Evolutionary conservation across 176 grass and related monocot genomes (phyloP).

Genomic region (Areca catechu): DNA sequence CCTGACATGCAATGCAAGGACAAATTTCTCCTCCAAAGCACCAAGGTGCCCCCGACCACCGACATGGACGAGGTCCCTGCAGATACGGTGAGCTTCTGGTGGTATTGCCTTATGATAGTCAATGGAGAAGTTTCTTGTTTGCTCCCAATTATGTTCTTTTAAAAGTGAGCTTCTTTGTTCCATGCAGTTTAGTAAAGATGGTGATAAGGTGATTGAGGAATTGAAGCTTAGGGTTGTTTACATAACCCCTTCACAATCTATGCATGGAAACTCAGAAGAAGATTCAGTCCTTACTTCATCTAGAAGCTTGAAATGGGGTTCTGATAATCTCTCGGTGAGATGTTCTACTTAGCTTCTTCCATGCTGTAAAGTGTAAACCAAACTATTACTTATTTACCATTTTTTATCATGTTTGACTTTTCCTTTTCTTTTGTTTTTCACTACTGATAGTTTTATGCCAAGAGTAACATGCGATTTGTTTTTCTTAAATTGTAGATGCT

Average conservation of each 20-base stretch:
- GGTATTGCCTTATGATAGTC: not conserved
- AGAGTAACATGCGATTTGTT: too few relatives aligned
- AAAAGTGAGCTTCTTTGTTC: not conserved
- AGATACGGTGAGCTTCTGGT: slow-evolving; percentile 5
- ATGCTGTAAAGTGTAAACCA: not conserved
- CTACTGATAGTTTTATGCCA: too few relatives aligned
- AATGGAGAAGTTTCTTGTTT: too few relatives aligned
- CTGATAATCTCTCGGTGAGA: slow-evolving; percentile 62
- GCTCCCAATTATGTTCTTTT: too few relatives aligned
- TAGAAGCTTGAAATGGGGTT: slow-evolving; percentile 11
- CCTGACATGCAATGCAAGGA: slow-evolving; percentile 2
- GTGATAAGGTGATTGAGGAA: slow-evolving; percentile 77
- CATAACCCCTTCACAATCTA: slow-evolving; percentile 22
- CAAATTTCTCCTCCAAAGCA: not conserved
- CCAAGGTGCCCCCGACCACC: not conserved
- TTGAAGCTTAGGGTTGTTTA: slow-evolving; percentile 93
- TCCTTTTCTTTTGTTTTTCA: slow-evolving; percentile 13
- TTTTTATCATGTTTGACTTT: slow-evolving; percentile 16
- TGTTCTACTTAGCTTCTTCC: not conserved
- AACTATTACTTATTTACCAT: slow-evolving; percentile 6
- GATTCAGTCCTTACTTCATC: slow-evolving; percentile 52
- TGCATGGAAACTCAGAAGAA: slow-evolving; percentile 33
- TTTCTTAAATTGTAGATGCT: slow-evolving; percentile 44
- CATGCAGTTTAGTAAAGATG: slow-evolving; percentile 80
- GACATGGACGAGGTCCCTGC: not conserved